Evolutionary conservation across 208 protist species (phyloP).

Genomic region (Acanthamoeba healyi): DNA sequence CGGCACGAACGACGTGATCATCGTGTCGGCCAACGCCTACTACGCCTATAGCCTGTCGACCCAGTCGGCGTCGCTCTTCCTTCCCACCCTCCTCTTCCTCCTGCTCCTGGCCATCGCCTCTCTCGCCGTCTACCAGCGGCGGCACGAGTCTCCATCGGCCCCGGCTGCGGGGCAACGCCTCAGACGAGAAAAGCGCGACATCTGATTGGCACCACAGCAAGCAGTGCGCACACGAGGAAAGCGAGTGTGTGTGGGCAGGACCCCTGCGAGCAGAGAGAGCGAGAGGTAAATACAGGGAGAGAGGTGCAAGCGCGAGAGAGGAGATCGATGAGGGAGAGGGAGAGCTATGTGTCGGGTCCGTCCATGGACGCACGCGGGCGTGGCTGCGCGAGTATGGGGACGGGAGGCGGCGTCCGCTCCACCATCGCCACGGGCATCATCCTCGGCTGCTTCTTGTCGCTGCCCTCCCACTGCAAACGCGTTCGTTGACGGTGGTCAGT

Average conservation of each 20-base stretch:
- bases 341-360: not conserved
- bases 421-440: constrained; percentile 27
- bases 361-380: constrained; percentile 20
- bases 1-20: constrained; percentile 82
- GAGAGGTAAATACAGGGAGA: not conserved
- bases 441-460: constrained; percentile 55
- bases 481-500: not conserved
- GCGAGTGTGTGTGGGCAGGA: not conserved
- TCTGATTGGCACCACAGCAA: not conserved
- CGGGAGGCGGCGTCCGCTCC: constrained; percentile 32
- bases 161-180: not conserved
- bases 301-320: not conserved
- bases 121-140: constrained; percentile 42
- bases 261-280: not conserved
- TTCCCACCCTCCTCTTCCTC: constrained; percentile 51
- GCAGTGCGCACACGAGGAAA: not conserved
- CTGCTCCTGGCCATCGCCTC: constrained; percentile 38
- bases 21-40: constrained; percentile 75
- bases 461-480: constrained; percentile 38
- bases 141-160: not conserved
- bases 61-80: constrained; percentile 54
- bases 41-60: constrained; percentile 49
- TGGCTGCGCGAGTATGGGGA: constrained; percentile 12
- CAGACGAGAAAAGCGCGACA: constrained; percentile 41
- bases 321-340: no score